Conservation (phyloP, 2,329 filamentous ascomycete species). For the Aspergillus amoenus region DNA sequence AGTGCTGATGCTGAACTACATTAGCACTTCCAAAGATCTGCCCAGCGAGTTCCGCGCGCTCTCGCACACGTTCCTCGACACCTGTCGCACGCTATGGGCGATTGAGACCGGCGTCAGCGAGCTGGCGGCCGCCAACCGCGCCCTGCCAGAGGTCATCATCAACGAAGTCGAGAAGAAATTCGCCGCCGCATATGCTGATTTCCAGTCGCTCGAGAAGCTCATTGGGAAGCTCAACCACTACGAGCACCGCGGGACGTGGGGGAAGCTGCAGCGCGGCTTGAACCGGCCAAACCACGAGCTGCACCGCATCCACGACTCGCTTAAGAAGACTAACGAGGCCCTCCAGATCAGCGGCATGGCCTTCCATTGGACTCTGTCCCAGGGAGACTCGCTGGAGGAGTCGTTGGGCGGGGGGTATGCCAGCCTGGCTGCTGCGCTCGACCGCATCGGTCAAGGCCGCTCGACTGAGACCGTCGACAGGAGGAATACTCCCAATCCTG, state of each 20-base stretch:
- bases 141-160: conserved; percentile 60
- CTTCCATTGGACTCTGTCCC: conserved; percentile 66
- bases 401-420: conserved; percentile 67
- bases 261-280: conserved; percentile 61
- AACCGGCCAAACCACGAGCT: conserved; percentile 44
- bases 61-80: conserved; percentile 66
- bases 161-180: conserved; percentile 66
- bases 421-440: conserved; percentile 64
- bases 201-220: conserved; percentile 63
- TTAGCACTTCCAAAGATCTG: conserved; percentile 56
- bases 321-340: conserved; percentile 50
- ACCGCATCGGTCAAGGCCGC: conserved; percentile 40
- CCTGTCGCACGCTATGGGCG: conserved; percentile 65
- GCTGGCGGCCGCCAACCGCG: conserved; percentile 50
- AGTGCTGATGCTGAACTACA: conserved; percentile 64
- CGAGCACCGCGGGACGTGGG: conserved; percentile 61
- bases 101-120: conserved; percentile 66
- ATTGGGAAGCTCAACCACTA: conserved; percentile 61
- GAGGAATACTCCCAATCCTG: conserved; percentile 23
- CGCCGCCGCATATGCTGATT: conserved; percentile 60
- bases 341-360: conserved; percentile 65
- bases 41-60: conserved; percentile 59
- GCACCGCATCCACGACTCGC: conserved; percentile 40
- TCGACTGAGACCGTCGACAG: conserved; percentile 34
- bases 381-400: conserved; percentile 50